Conservation (phyloP, 78 protist species). For the Neovahlkampfia damariscottae region DNA sequence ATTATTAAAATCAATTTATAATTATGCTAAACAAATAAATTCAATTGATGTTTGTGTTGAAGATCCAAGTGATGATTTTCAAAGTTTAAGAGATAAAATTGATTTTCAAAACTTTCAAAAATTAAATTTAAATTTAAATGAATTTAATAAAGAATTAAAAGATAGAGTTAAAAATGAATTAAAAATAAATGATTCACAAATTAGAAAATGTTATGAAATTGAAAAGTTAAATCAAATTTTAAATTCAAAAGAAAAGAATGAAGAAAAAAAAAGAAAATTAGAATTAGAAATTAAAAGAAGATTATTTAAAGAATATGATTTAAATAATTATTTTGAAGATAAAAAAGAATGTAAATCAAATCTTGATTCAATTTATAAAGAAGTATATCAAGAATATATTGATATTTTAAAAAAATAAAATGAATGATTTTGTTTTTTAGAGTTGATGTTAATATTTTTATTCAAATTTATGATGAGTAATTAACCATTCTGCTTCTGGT, state of each 20-base stretch:
- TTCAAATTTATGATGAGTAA: too few relatives aligned
- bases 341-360: not conserved
- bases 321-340: not conserved
- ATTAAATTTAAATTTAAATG: not conserved
- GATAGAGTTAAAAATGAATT: too few relatives aligned
- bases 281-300: not conserved
- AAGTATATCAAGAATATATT: not conserved
- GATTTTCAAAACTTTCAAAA: not conserved
- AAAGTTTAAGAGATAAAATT: not conserved
- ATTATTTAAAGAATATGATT: not conserved
- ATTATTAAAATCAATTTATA: not conserved
- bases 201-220: not conserved
- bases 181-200: too few relatives aligned
- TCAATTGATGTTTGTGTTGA: not conserved
- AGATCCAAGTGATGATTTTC: not conserved
- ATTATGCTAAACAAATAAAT: not conserved
- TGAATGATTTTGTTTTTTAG: too few relatives aligned
- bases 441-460: too few relatives aligned
- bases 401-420: not conserved
- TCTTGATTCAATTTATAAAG: not conserved
- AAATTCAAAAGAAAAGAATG: not conserved
- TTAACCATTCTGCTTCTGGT: too few relatives aligned
- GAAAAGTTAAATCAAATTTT: not conserved
- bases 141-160: too few relatives aligned
- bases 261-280: not conserved